Evolutionary conservation across 2,329 filamentous ascomycete genomes (phyloP).

Genomic region (Trichoderma aggressivum): DNA sequence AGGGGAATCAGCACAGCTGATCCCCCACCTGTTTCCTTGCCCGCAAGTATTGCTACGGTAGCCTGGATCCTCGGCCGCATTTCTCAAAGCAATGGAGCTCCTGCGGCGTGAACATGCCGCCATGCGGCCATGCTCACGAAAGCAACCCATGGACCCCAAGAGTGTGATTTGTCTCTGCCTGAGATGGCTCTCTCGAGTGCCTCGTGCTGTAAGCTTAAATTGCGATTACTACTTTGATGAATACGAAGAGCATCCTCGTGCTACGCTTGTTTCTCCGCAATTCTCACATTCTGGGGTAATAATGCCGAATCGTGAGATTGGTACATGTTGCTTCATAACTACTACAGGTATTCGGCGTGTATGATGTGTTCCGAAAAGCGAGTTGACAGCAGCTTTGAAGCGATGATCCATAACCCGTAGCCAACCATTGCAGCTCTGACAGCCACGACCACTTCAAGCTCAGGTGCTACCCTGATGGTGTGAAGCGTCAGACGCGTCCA

Average conservation of each 20-base stretch:
- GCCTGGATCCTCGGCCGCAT: not conserved
- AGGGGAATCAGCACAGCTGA: not conserved
- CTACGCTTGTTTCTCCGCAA: not conserved
- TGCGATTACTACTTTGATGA: not conserved
- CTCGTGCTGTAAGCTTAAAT: not conserved
- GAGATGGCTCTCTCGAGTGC: not conserved
- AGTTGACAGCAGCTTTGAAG: not conserved
- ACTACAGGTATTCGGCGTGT: not conserved
- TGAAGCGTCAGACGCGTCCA: not conserved
- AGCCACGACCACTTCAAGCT: not conserved
- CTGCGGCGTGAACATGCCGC: not conserved
- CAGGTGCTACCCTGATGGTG: not conserved
- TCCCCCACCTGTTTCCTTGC: not conserved
- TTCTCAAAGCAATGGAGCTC: not conserved
- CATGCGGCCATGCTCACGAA: not conserved
- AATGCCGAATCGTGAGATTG: too few relatives aligned
- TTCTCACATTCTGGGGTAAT: not conserved
- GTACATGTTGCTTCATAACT: not conserved
- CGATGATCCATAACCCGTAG: not conserved
- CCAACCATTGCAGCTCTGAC: not conserved
- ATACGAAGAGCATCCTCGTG: not conserved
- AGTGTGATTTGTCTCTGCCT: not conserved
- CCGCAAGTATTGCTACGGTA: not conserved
- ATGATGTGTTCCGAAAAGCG: not conserved
- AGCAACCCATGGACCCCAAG: not conserved